Conservation (phyloP, 2,329 filamentous ascomycete species). For the Thelonectria rubi region DNA sequence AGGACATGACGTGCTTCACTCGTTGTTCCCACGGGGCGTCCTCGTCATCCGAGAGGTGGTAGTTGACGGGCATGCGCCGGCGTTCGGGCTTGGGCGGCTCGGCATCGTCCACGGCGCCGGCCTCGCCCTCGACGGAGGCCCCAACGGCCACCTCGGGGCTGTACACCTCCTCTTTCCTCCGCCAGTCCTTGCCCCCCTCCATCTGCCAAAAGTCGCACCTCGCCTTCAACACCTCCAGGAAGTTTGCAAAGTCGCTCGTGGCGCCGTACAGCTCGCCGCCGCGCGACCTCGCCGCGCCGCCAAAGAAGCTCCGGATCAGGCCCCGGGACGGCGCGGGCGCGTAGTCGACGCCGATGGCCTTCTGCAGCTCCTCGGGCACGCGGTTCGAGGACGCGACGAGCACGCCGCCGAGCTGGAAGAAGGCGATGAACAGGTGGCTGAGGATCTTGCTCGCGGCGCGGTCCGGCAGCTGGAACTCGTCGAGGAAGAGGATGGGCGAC, state of each 20-base stretch:
- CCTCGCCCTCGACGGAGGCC: background rate
- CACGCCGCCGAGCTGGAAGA: slow-evolving; percentile 85
- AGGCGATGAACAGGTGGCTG: slow-evolving; percentile 79
- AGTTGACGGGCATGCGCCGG: slow-evolving; percentile 44
- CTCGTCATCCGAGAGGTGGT: slow-evolving; percentile 42
- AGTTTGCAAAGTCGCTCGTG: slow-evolving; percentile 77
- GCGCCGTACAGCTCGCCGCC: slow-evolving; percentile 64
- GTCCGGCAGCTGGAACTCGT: slow-evolving; percentile 86
- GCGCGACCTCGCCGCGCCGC: slow-evolving; percentile 45
- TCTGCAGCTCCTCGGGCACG: slow-evolving; percentile 83
- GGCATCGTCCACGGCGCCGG: slow-evolving; percentile 1
- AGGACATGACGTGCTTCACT: slow-evolving; percentile 38
- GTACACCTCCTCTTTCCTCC: slow-evolving; percentile 60
- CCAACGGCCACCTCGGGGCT: slow-evolving; percentile 12
- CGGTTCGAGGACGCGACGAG: slow-evolving; percentile 83
- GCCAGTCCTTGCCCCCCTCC: slow-evolving; percentile 77
- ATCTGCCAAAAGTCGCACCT: slow-evolving; percentile 88
- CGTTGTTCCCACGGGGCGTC: slow-evolving; percentile 42
- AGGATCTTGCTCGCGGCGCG: slow-evolving; percentile 80
- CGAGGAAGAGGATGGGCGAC: slow-evolving; percentile 80
- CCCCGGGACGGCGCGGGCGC: slow-evolving; percentile 63
- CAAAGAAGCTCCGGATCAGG: slow-evolving; percentile 59
- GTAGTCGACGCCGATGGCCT: slow-evolving; percentile 77
- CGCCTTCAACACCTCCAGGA: slow-evolving; percentile 78
- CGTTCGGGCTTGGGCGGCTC: slow-evolving; percentile 28